A percentile compares a stretch with the other conserved stretches of the same genome.
These are phyloP conservation scores for Castanopsis chinensis DNA, from an alignment of 306 rosid species.

Conservation along the genomic window DNA sequence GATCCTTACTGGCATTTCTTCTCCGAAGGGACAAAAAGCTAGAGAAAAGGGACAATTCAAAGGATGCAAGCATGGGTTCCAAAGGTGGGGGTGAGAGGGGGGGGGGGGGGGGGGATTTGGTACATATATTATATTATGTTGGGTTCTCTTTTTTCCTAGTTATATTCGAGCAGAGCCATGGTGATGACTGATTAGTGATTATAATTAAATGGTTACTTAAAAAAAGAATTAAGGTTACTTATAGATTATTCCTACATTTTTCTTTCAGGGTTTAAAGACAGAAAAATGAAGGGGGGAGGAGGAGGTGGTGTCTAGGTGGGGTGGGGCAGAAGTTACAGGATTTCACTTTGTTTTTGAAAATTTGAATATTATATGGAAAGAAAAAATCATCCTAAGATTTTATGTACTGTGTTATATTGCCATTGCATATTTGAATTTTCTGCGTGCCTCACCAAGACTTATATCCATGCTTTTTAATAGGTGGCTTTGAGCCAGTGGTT, in stretches of 20 bases:
- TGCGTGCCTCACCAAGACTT: conserved; percentile 6
- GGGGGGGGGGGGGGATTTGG: too few species aligned
- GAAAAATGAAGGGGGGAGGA: neutral
- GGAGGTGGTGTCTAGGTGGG: neutral
- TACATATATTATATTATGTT: too few species aligned
- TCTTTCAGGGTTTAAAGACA: neutral
- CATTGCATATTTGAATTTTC: neutral
- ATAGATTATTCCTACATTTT: neutral
- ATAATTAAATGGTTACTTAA: too few species aligned
- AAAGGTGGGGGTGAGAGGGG: too few species aligned
- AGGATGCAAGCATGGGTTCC: too few species aligned
- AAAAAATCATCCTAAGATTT: neutral
- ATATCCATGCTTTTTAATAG: conserved; percentile 32
- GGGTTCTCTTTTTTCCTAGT: too few species aligned
- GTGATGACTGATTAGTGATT: too few species aligned
- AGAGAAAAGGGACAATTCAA: too few species aligned
- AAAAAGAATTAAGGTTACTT: too few species aligned
- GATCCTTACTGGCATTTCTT: too few species aligned
- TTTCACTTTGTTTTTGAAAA: neutral
- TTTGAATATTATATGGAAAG: neutral
- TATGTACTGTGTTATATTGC: neutral
- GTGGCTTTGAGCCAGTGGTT: conserved; percentile 93
- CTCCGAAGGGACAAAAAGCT: too few species aligned
- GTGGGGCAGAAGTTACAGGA: neutral
- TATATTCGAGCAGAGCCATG: too few species aligned